Evolutionary conservation across 2,329 filamentous ascomycete species (phyloP), one percentile per base, ranked within the genome.

Genomic region (Colletotrichum brevisporum): DNA sequence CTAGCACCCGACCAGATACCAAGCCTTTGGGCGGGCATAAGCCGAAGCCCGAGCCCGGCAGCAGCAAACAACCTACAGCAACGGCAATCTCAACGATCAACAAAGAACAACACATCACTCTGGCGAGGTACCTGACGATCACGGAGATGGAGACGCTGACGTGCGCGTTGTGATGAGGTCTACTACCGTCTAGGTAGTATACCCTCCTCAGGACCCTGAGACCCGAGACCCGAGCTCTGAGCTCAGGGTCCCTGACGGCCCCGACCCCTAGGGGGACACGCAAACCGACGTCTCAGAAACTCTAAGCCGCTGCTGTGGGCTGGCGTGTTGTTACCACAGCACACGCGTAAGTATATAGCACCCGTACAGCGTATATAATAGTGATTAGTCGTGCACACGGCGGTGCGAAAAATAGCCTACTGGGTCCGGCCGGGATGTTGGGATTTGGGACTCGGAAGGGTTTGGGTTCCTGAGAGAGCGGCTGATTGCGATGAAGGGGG

Each of bases 321-420:
- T 36, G 18, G 56, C 26, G 26, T 26, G 2, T 43, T 26, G 51
- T 12, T 39, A 60, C 21, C 51, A 60, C 57, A 43, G 36, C 24
- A 21, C 21, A 47, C 47, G 57, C 31, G 31, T 36, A 36, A 36
- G 31, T 36, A 36, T 36, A 36, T 36, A 36, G 31, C 31, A 36
- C 31, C 31, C 31, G 31, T 36, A 36, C 31, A 10, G 31, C 31
- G 31, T 36, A 36, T 36, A 36, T 36, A 36, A 36, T 36, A 36
- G 31, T 36, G 31, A 36, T 10, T 36, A 36, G 31, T 36, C 8
- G 31, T 36, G 31, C 31, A 36, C 31, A 36, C 31, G 31, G 10
- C 31, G 31, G 31, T 52, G 26, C 41, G 57, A 41, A 52, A 51
- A 60, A 60, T 60, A 60, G 57, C 47, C 57, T 60, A 60, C 57